Evolutionary conservation across 139 green algal genomes (phyloP), one percentile per base, ranked within the genome.

Genomic region (Astrephomene gubernaculifera): DNA sequence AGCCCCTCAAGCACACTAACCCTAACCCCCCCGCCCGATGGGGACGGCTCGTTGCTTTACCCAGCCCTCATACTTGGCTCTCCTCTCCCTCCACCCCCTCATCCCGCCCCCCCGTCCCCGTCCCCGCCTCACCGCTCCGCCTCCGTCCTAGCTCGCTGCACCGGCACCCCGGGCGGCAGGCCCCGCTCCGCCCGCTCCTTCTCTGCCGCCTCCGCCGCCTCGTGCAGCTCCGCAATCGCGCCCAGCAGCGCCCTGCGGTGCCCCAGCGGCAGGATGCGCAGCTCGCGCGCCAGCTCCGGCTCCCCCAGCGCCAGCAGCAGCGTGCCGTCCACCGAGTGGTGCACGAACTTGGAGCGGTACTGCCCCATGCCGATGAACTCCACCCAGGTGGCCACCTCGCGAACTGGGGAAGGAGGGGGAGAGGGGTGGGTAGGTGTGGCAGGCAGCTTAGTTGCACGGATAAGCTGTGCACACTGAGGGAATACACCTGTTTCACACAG

Each of bases 321-420:
- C 9, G 9, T 5, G 63, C 94, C 94, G 70, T 87, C 72, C 1
- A 96, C 72, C 25, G 70, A 82, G 76, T 95, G 83, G 88, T 96
- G 93, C 76, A 94, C 73, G 78, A 97, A 96, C 27, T 89, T 90
- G 45, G 88, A 83, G 43, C 93, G 85, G 86, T 96, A 96, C 82
- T 95, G 92, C 19, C 86, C 86, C 69, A 97, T 75, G 12, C 93
- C 93, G 14, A 96, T 89, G 63, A 82, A 70, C 17, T 95, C 93
- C 33, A 95, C 60, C 92, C 92, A 97, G 60, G 92, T 86, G 63
- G 89, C 92, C 31, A 96, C 94, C 74, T 96, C 90, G 3, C 31
- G 25, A 57, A 95, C 90, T 92, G 88, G 17, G 25, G 21, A 29
- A 14, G 69, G 41, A 61, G 22, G 44, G 68, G 38, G 17, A 9